Evolutionary conservation across 2,329 filamentous ascomycete genomes (phyloP), one percentile per base, ranked within the genome.

Genomic region (Dothideomycetes sp.): DNA sequence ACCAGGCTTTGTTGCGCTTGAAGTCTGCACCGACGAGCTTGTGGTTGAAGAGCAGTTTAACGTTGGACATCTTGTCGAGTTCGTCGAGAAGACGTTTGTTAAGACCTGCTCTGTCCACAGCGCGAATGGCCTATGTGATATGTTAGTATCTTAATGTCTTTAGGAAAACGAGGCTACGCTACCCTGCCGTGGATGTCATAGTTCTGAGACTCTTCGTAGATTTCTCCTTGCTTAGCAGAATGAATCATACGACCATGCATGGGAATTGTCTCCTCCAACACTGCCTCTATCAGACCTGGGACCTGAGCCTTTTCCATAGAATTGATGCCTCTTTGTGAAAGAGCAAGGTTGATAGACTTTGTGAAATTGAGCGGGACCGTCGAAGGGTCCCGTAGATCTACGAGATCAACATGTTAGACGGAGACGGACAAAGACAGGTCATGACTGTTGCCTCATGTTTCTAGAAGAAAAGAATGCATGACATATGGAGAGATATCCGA

Each of bases 171-270:
- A 25, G 5, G 13, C 8, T n/a, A 11, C 18, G 73, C 56, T 70
- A 93, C 86, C 58, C 86, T 74, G 46, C 88, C 88, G 51, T 91
- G 82, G 8, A 84, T 73, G 61, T 98, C 91, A 59, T 98, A 98
- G 47, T 80, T 75, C 62, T 98, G 91, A n/a, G 84, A 67, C 45
- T 80, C 75, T 54, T 89, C 80, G 53, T 79, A 84, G 33, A 93
- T 63, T 17, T 76, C 63, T 4, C 85, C 84, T 13, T 72, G 65
- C 7, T 73, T 68, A 15, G 69, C 68, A 23, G 85, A 78, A 57
- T 98, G 91, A 48, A 98, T 93, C 91, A 98, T 98, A 18, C 91
- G 84, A 10, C 88, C 91, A 59, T 82, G 71, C 87, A 98, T 95
- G 9, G 89, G 88, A 45, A 96, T 86, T 0, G 88, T 89, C 37